Evolutionary conservation across 83 land plant species (phyloP).

Genomic region (Thuja plicata): DNA sequence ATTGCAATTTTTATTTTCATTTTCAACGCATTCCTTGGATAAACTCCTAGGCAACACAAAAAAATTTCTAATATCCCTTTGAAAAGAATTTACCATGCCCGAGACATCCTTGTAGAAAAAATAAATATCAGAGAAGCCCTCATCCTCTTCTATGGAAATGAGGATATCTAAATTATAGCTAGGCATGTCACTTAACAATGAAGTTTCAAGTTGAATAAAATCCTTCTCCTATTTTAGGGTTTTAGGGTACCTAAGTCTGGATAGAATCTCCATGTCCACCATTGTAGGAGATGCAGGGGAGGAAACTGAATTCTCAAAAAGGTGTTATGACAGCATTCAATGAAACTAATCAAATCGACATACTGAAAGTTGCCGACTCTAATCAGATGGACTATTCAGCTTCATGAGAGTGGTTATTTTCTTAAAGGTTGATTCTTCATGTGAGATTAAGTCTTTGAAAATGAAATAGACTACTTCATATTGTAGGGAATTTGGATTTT

Average conservation of each 20-base stretch:
- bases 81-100: constrained; percentile 32
- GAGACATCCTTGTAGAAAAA: constrained; percentile 59
- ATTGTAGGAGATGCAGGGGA: constrained; percentile 27
- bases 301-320: constrained; percentile 41
- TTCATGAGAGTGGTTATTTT: background rate
- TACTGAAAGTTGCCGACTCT: background rate
- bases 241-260: constrained; percentile 21
- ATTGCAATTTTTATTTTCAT: constrained; percentile 4
- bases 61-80: background rate
- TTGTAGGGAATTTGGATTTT: background rate
- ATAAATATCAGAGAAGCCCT: constrained; percentile 19
- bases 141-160: constrained; percentile 36
- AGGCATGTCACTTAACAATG: background rate
- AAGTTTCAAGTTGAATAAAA: background rate
- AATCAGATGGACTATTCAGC: background rate
- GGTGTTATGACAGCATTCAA: constrained; percentile 39
- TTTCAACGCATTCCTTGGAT: constrained; percentile 39
- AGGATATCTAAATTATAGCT: constrained; percentile 27
- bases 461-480: background rate
- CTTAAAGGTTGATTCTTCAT: background rate
- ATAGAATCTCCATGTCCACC: constrained; percentile 12
- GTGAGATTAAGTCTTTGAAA: constrained; percentile 9
- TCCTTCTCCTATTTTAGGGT: constrained; percentile 18
- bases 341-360: constrained; percentile 52
- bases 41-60: constrained; percentile 45